Conservation (phyloP, 2,329 filamentous ascomycete species). For the Penicillium brevicompactum region DNA sequence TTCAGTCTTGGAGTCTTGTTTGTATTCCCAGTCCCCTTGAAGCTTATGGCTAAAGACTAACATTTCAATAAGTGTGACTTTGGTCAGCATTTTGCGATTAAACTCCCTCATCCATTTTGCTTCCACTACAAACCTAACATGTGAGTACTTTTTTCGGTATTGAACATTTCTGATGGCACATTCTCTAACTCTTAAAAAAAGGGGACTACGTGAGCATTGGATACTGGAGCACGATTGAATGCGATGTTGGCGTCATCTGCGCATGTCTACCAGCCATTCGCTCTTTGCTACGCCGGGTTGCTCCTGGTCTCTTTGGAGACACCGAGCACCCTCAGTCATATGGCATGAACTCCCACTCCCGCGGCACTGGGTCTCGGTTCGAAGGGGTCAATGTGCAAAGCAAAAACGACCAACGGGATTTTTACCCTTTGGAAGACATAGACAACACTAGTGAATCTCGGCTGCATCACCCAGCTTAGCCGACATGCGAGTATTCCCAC, state of each 20-base stretch:
- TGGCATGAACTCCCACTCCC: constrained; percentile 14
- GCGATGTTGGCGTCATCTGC: constrained; percentile 33
- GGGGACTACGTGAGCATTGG: constrained; percentile 34
- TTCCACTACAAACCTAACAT: constrained; percentile 44
- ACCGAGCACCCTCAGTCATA: constrained; percentile 23
- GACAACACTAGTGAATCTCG: constrained; percentile 21
- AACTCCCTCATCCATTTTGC: constrained; percentile 47
- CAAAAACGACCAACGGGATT: constrained; percentile 20
- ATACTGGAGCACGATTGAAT: constrained; percentile 37
- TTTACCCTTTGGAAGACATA: constrained; percentile 25
- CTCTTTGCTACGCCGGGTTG: constrained; percentile 40
- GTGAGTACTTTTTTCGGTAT: constrained; percentile 17
- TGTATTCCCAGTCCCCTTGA: constrained; percentile 6
- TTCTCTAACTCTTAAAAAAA: constrained; percentile 16
- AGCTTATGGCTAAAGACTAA: not conserved
- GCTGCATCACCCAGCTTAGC: constrained; percentile 9
- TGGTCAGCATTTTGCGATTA: constrained; percentile 50
- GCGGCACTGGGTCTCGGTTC: constrained; percentile 14
- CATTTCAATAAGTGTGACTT: constrained; percentile 39
- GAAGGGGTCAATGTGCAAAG: constrained; percentile 13
- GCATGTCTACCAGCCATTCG: constrained; percentile 38
- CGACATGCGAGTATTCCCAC: not conserved
- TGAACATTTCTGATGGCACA: not conserved
- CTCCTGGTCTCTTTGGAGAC: constrained; percentile 40
- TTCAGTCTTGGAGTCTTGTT: constrained; percentile 42